Evolutionary conservation across 352 stramenopile species (phyloP).

Genomic region (Ophiocytium majus): DNA sequence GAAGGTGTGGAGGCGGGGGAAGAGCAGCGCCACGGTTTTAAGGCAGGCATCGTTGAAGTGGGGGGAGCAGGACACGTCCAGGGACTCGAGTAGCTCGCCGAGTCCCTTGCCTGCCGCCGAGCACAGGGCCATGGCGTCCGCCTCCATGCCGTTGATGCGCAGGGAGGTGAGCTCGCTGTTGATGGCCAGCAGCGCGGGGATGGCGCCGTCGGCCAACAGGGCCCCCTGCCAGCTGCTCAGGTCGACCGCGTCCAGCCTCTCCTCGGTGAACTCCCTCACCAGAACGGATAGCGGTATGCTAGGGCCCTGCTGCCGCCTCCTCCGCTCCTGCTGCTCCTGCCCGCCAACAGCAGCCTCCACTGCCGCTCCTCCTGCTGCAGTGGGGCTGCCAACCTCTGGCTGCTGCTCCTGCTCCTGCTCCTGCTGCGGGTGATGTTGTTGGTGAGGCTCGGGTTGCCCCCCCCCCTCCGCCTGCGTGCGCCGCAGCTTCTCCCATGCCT

Average conservation of each 20-base stretch:
- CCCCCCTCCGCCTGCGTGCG: too few species aligned
- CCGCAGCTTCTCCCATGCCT: background rate
- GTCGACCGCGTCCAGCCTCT: slow-evolving; percentile 29
- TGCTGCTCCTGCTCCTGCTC: background rate
- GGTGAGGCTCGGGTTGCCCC: background rate
- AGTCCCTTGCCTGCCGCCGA: slow-evolving; percentile 20
- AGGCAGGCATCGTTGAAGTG: slow-evolving; percentile 34
- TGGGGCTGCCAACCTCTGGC: background rate
- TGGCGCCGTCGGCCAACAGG: slow-evolving; percentile 19
- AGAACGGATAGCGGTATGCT: slow-evolving; percentile 32
- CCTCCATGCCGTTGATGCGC: slow-evolving; percentile 18
- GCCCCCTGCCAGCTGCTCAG: slow-evolving; percentile 42
- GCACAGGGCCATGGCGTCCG: slow-evolving; percentile 25
- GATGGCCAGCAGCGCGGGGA: slow-evolving; percentile 26
- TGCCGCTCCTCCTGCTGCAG: background rate
- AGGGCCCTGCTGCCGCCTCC: background rate
- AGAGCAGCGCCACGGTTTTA: slow-evolving; percentile 31
- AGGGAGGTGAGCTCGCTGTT: slow-evolving; percentile 32
- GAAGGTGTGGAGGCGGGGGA: background rate
- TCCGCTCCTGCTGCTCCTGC: too few species aligned
- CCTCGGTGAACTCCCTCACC: slow-evolving; percentile 23
- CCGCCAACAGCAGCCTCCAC: too few species aligned
- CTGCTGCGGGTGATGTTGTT: background rate
- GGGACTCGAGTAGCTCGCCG: slow-evolving; percentile 22
- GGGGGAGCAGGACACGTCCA: slow-evolving; percentile 27